Base-by-base conservation (phyloP, 2,329 filamentous ascomycete species). In the Tolypocladium ophioglossoides region DNA sequence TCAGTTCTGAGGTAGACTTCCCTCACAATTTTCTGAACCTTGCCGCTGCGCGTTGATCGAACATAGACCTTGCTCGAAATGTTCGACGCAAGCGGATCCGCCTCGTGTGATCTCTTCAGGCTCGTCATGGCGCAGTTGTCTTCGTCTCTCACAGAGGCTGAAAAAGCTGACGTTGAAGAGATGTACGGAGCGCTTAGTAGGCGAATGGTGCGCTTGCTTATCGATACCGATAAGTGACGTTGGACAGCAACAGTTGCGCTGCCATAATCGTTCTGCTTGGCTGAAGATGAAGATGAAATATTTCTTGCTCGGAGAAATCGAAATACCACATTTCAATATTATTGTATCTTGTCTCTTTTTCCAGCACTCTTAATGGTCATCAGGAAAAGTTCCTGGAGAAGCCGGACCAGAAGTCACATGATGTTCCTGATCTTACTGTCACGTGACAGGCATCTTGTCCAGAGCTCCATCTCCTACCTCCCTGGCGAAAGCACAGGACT, bases 21-120 rank as follows among this genome's bases (percentile, higher is more conserved):
- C 65, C 91, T 85, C 61, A 99, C 94, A 66, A 99, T 95, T 78
- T 99, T 99, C 72, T 97, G 94, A 56, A 97, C 92, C 75, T 96
- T 96, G 71, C 94, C 94, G 71, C 85, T 94, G 72, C 89, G 91
- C 50, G 92, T 95, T 30, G 94, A 96, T 57, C 94, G 83, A 59
- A 99, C 89, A 68, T 95, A 99, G 64, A 95, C 84, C 74, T 97
- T 99, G 80, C 87, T 96, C 35, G 91, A 92, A 60, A 97, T 86
- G 66, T 87, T 95, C 49, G 85, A 77, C 34, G 84, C 79, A 56
- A 76, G 68, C 12, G 78, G 72, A 54, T 82, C 79, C 30, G 73
- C 69, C 30, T 75, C 76, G 48, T 76, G 67, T 10, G 76, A 74
- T 65, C 83, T 71, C 68, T 86, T 87, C 57, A 87, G 75, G 64